phyloP scores from a whole-genome alignment of 805 yeast genomes.

The Peterozyma xylosa region DNA sequence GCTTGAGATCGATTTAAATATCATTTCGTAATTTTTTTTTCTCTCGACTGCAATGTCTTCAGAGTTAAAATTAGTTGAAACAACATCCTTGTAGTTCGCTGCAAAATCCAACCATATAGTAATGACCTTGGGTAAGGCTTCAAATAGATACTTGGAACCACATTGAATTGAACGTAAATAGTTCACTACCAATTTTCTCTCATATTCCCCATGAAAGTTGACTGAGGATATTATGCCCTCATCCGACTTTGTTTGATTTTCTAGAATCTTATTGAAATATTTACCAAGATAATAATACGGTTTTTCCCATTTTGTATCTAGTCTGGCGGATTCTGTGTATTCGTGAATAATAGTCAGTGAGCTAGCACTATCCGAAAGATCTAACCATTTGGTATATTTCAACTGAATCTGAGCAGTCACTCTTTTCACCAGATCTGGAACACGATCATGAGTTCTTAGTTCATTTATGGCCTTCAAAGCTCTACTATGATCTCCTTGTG shows the following conservation, averaged over 20 bases:
- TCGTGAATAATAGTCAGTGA: slow-evolving; percentile 65
- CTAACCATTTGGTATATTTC: slow-evolving; percentile 84
- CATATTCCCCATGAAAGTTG: slow-evolving; percentile 41
- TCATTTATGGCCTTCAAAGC: slow-evolving; percentile 47
- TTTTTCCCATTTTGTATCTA: slow-evolving; percentile 61
- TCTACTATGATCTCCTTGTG: slow-evolving; percentile 77
- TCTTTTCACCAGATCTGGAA: slow-evolving; percentile 2
- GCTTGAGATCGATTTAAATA: slow-evolving; percentile 39
- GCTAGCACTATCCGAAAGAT: slow-evolving; percentile 74
- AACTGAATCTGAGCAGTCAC: slow-evolving; percentile 44
- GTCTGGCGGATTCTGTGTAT: slow-evolving; percentile 49
- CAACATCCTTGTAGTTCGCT: slow-evolving; percentile 22
- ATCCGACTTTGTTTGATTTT: slow-evolving; percentile 37
- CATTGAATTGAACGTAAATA: slow-evolving; percentile 53
- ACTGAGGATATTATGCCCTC: slow-evolving; percentile 13
- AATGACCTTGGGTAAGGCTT: slow-evolving; percentile 82
- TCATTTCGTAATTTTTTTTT: slow-evolving; percentile 31
- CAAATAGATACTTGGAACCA: slow-evolving; percentile 65
- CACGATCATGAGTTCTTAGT: not conserved
- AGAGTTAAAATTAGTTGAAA: slow-evolving; percentile 12
- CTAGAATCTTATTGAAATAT: slow-evolving; percentile 71
- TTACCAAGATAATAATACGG: slow-evolving; percentile 77
- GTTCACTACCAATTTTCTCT: slow-evolving; percentile 44
- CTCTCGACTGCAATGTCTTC: slow-evolving; percentile 21
- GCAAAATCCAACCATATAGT: slow-evolving; percentile 87